Base-by-base conservation (phyloP, 202 grass and related monocot species). In the Zoysia matrella region DNA sequence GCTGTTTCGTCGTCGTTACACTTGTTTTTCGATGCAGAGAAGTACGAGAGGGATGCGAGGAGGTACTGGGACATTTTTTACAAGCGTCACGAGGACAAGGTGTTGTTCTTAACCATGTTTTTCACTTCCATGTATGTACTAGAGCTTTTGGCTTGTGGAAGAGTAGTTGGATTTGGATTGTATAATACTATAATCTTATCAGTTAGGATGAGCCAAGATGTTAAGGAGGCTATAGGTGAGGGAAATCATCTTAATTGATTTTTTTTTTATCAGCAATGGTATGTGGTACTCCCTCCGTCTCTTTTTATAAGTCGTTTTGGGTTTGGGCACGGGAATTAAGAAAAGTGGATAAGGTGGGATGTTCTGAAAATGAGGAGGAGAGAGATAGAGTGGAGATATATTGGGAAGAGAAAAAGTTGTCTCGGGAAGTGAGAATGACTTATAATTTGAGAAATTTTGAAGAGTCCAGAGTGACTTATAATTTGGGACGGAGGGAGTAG, bases 41-140 rank as follows among this genome's bases (percentile, higher is more conserved):
- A 98, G 85, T 98, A 98, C 67, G 96, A 98, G 85, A 85, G 80
- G 73, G 96, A 95, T 71, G 92, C 96, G 40, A 91, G 85, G 81
- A 95, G 89, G 85, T 98, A 98, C 61, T 98, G 96, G 96, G 96
- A 98, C 54, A 82, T 98, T 56, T 98, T 98, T 81, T 98, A 98
- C 82, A 89, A 90, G 83, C 92, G 96, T 22, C 92, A 98, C 77
- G 89, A 95, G 85, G 91, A 93, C 85, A 95, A 90, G 82, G 96
- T 86, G 49, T 9, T 7, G 3, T 6, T 81, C 66, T 12, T 56
- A 16, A 0, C 50, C 46, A 60, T 69, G 8, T n/a, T 71, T 11
- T 10, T 10, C 9, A 1, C 3, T 65, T 16, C 44, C 10, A 47
- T 40, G 2, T 62, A 9, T 44, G 73, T 12, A 39, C 46, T 79